Evolutionary conservation across 2,329 filamentous ascomycete species (phyloP).

Genomic region (Helicocarpus griseus): DNA sequence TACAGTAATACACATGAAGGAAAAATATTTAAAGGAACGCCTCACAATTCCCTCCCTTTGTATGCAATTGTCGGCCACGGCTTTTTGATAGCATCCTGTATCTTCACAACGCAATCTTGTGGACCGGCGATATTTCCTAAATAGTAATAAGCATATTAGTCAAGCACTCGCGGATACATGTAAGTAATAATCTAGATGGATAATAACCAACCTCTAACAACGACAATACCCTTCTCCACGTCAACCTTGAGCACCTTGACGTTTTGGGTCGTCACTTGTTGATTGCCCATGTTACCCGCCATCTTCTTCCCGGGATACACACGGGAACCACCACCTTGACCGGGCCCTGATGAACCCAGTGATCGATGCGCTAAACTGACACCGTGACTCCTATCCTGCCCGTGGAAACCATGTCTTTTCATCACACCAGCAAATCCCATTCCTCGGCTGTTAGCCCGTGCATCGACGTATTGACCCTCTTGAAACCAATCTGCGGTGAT

Average conservation of each 20-base stretch:
- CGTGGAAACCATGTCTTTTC: constrained; percentile 86
- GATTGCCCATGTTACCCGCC: constrained; percentile 88
- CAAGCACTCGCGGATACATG: too few relatives aligned
- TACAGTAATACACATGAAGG: constrained; percentile 30
- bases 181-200: constrained; percentile 1
- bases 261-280: constrained; percentile 84
- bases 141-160: constrained; percentile 5
- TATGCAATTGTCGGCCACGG: constrained; percentile 50
- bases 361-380: constrained; percentile 89
- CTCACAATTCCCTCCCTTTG: constrained; percentile 36
- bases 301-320: constrained; percentile 96
- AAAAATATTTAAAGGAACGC: constrained; percentile 4
- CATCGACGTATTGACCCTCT: constrained; percentile 83
- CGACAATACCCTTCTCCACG: constrained; percentile 72
- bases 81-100: constrained; percentile 90
- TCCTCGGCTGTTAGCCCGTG: constrained; percentile 66
- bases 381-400: constrained; percentile 88
- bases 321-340: constrained; percentile 84
- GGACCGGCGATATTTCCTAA: constrained; percentile 69
- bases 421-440: constrained; percentile 96
- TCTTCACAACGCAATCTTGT: constrained; percentile 71
- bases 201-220: constrained; percentile 61
- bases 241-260: constrained; percentile 82
- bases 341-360: constrained; percentile 80
- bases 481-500: constrained; percentile 86